These are phyloP conservation scores for Exophiala phaeomuriformis DNA, from an alignment of 2,329 filamentous ascomycete genomes.

Conservation along the genomic window DNA sequence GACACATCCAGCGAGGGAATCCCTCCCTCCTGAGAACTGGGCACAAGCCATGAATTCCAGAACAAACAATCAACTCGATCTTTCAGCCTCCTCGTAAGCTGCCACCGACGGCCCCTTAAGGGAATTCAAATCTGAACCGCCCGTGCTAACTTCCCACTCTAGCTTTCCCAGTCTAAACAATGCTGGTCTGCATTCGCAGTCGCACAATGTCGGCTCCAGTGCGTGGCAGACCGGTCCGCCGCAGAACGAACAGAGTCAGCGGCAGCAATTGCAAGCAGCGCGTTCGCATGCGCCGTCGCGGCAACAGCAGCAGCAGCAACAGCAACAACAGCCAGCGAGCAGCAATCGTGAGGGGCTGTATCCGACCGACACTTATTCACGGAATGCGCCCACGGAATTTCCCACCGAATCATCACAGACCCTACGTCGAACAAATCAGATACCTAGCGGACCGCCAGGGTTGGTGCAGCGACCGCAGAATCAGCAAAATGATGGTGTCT, in stretches of 20 bases:
- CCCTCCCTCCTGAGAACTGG: conserved; percentile 23
- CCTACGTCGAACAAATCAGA: conserved; percentile 17
- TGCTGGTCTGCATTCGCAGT: conserved; percentile 21
- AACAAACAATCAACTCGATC: conserved; percentile 22
- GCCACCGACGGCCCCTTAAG: background rate
- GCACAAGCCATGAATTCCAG: conserved; percentile 26
- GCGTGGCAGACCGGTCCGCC: conserved; percentile 27
- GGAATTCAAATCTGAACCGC: background rate
- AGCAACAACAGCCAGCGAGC: conserved; percentile 16
- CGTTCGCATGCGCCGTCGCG: conserved; percentile 15
- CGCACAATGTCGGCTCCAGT: conserved; percentile 19
- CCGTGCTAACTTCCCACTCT: background rate
- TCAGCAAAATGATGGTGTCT: conserved; percentile 15
- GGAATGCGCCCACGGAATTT: conserved; percentile 24
- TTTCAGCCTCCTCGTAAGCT: conserved; percentile 25
- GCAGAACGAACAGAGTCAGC: conserved; percentile 20
- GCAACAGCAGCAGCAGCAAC: conserved; percentile 18
- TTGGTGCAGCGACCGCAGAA: conserved; percentile 21
- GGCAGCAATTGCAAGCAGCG: conserved; percentile 17
- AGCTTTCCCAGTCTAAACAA: conserved; percentile 26
- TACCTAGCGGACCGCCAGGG: conserved; percentile 22
- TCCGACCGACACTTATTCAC: conserved; percentile 23
- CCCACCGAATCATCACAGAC: conserved; percentile 17
- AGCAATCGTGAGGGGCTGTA: conserved; percentile 17
- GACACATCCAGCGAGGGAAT: conserved; percentile 17